Conservation (phyloP, 73 alveolate species). For the Breviolum minutum region DNA sequence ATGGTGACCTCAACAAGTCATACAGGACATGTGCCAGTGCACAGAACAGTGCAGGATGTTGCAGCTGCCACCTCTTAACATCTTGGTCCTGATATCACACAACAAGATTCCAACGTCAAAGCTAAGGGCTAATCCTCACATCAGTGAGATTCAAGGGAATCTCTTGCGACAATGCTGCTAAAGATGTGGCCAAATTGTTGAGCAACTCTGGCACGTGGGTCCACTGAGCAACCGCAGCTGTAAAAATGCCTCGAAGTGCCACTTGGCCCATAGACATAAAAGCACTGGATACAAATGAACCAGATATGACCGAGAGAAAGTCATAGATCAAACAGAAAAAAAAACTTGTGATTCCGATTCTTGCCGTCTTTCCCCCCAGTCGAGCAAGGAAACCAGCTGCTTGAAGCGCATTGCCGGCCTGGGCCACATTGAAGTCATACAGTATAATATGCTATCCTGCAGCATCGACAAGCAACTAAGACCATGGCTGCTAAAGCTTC, state of each 20-base stretch:
- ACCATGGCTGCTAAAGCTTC: not conserved
- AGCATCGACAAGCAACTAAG: not conserved
- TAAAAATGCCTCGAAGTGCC: not conserved
- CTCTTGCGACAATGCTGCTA: constrained; percentile 33
- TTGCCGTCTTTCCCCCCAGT: no score
- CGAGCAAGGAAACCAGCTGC: not conserved
- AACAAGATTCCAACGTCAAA: no score
- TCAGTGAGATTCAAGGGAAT: not conserved
- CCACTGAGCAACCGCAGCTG: constrained; percentile 26
- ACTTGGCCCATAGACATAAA: no score
- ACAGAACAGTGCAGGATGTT: not conserved
- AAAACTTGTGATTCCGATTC: not conserved
- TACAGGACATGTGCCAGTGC: not conserved
- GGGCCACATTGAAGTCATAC: no score
- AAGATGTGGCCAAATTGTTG: constrained; percentile 17
- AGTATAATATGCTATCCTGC: no score
- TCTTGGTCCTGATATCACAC: no score
- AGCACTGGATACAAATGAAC: not conserved
- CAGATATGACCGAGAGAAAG: not conserved
- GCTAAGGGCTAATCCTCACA: not conserved
- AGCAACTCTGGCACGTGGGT: constrained; percentile 28
- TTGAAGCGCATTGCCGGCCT: not conserved
- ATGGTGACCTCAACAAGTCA: not conserved
- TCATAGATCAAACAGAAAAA: not conserved
- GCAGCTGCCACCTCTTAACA: not conserved